Evolutionary conservation across 1,139 yeast species (phyloP), one percentile per base, ranked within the genome.

Genomic region (Saccharomyces hybrid): DNA sequence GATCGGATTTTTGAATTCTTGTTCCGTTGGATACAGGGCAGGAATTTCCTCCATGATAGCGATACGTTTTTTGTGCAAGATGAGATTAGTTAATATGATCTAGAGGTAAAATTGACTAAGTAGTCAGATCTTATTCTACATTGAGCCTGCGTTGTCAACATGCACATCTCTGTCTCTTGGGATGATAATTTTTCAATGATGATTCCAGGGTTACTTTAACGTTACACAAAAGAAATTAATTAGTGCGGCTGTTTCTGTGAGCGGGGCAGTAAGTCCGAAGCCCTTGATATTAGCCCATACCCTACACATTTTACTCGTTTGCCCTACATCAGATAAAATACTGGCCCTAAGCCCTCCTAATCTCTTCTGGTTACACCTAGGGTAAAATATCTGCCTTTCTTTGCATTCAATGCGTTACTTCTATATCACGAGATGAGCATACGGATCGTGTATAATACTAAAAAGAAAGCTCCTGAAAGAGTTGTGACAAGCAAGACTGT

Each of bases 1-100:
- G 48, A 85, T 82, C 0, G 93, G 93, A 61, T 82, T 78, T 4
- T 62, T 64, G 63, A 86, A 84, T 65, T 86, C 84, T 27, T 69
- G 74, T 28, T 64, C 68, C 1, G 79, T 69, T 0, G 91, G 93
- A 42, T 67, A 68, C 20, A 85, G 71, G 6, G 79, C 75, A 11
- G 91, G 90, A 51, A 86, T 82, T 34, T 65, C 68, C 42, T 59
- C 60, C 57, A 70, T 57, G 11, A 7, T 34, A 38, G 44, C 8
- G 4, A 20, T 38, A 16, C 25, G 11, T 16, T 38, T 38, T 20
- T 20, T 38, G 44, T 20, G 44, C 44, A 38, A 38, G 44, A 38
- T 5, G 6, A 16, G 9, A 5, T 16, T 14, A 11, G 23, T 16
- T 38, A 38, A 3, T 38, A 9, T 38, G 11, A 38, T 16, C 23